Evolutionary conservation across 176 grass and related monocot species (phyloP).

Genomic region (Secale cereale): DNA sequence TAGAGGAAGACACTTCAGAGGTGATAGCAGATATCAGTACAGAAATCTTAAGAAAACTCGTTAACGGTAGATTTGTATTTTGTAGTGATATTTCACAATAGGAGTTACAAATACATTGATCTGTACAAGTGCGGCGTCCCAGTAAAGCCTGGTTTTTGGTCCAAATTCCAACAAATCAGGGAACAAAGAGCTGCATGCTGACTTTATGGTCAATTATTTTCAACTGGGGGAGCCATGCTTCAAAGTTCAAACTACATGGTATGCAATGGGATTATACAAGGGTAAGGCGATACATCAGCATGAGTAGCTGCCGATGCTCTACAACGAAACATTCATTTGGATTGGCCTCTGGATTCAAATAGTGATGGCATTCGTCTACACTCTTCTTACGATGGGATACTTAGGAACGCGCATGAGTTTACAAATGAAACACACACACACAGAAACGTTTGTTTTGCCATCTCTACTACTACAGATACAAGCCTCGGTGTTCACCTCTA

Average conservation of each 20-base stretch:
- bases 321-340: not conserved
- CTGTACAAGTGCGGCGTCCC: not conserved
- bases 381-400: no score
- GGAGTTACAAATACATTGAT: not conserved
- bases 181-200: no score
- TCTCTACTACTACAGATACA: not conserved
- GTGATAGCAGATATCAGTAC: not conserved
- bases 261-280: constrained; percentile 1
- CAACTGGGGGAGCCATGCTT: not conserved
- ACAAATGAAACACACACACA: not conserved
- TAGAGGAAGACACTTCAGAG: not conserved
- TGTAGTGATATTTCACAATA: not conserved
- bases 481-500: not conserved
- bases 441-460: not conserved
- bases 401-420: not conserved
- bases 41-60: not conserved
- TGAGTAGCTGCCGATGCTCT: not conserved
- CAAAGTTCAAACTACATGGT: not conserved
- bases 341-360: no score
- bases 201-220: no score
- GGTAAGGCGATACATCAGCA: no score
- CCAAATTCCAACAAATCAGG: no score
- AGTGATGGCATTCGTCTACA: no score
- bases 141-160: not conserved
- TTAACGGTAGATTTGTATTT: not conserved